Evolutionary conservation across 164 flowering plant genomes (phyloP).

Genomic region (Kingdonia uniflora): DNA sequence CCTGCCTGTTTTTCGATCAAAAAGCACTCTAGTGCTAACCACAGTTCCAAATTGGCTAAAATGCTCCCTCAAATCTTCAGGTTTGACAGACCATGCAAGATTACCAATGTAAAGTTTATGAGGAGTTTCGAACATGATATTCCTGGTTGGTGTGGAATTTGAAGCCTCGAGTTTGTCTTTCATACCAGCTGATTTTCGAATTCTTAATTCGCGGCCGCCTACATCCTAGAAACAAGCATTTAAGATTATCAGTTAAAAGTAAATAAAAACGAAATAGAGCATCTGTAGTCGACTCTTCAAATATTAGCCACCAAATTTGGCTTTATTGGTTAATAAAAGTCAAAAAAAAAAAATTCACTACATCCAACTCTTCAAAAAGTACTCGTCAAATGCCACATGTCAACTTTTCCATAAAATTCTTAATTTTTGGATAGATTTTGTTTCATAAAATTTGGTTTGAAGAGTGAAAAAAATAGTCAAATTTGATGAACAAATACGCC

Average conservation of each 20-base stretch:
- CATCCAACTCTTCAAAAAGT: no score
- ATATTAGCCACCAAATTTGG: no score
- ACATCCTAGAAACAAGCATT: no score
- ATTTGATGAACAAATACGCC: no score
- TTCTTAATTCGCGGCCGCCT: conserved; percentile 40
- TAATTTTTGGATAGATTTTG: no score
- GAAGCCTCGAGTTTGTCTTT: conserved; percentile 13
- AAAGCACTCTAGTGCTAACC: conserved; percentile 28
- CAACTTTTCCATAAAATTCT: no score
- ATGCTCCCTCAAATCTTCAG: conserved; percentile 26
- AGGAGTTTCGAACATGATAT: conserved; percentile 30
- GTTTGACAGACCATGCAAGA: conserved; percentile 28
- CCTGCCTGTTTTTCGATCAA: conserved; percentile 28
- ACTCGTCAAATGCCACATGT: no score
- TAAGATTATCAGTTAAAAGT: no score
- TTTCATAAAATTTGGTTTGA: no score
- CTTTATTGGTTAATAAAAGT: no score
- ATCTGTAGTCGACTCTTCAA: background rate
- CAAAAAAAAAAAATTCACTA: no score
- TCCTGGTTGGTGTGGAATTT: conserved; percentile 17
- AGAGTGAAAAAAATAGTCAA: no score
- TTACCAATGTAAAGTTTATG: conserved; percentile 39
- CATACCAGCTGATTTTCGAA: conserved; percentile 23
- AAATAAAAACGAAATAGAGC: conserved; percentile 1
- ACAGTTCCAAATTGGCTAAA: conserved; percentile 40